These are phyloP conservation scores for Suillus clintonianus DNA, from an alignment of 768 basidiomycete genomes.

Conservation along the genomic window DNA sequence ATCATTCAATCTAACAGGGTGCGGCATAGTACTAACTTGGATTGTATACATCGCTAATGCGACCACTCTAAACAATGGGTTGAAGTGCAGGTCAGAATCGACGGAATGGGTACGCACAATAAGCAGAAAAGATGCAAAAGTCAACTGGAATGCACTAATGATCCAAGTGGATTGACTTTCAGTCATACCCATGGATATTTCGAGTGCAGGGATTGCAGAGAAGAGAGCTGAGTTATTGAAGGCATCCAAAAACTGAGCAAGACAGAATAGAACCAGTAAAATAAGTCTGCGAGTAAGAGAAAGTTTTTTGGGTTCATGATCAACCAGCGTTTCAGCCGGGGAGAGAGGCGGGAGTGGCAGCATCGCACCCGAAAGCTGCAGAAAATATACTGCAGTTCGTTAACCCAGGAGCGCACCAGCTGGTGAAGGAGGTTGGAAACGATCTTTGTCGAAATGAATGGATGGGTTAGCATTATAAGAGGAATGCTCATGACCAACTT, in stretches of 20 bases:
- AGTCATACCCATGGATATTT: constrained; percentile 19
- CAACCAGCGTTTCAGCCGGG: constrained; percentile 1
- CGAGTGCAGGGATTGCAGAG: constrained; percentile 39
- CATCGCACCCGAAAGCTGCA: constrained; percentile 12
- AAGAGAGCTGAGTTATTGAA: constrained; percentile 46
- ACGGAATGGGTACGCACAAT: constrained; percentile 24
- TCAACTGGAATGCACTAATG: constrained; percentile 42
- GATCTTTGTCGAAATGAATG: neutral
- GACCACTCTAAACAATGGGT: constrained; percentile 33
- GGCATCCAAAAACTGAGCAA: constrained; percentile 45
- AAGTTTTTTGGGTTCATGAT: constrained; percentile 11
- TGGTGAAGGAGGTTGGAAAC: neutral
- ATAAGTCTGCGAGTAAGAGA: constrained; percentile 27
- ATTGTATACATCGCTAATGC: constrained; percentile 41
- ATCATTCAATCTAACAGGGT: neutral
- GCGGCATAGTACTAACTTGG: constrained; percentile 33
- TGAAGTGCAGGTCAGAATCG: neutral
- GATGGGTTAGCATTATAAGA: neutral
- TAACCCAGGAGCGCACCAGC: neutral
- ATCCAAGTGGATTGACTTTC: constrained; percentile 38
- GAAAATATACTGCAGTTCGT: neutral
- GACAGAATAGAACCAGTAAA: constrained; percentile 40
- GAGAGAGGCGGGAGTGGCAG: neutral
- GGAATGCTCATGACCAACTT: neutral
- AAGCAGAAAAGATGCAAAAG: constrained; percentile 46